Base-by-base conservation (phyloP, 371 early-diverging fungal genomes). In the Syncephalastrum racemosum region DNA sequence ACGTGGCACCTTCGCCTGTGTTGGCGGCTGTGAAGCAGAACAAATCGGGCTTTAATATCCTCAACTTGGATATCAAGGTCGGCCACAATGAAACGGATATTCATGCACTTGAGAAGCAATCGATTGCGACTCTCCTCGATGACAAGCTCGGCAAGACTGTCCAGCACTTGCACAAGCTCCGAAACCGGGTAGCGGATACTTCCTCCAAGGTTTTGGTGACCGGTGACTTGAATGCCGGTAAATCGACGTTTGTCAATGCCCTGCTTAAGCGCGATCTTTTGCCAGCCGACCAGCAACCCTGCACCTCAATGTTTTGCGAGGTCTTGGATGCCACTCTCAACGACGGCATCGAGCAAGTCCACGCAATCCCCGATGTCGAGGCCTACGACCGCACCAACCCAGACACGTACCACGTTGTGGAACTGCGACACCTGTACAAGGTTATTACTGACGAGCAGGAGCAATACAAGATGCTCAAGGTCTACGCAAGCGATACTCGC, bases 161-260 rank as follows among this genome's bases (percentile, higher is more conserved):
- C 45, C 79, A 80, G 27, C 94, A 97, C 66, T 77, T 96, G 20
- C 88, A 90, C 54, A 88, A 86, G 49, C 84, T 99, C 15, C 66
- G 84, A 36, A 76, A 77, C 20, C 88, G 99, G 24, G 89, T 97
- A 12, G 77, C 83, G 14, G 99, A 99, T 77, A 91, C 87, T 25
- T 89, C 90, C 19, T 94, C 93, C 55, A 90, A 91, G 71, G 92
- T 99, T 4, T 76, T 99, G 23, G 95, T 98, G 41, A 96, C 98
- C 2, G 99, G 99, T 51, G 99, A 99, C 67, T 71, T 99, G 56
- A 99, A 99, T 62, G 91, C 96, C 13, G 99, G 99, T 46, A 99
- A 99, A 77, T 87, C 88, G 23, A 96, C 98, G 1, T 89, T 99
- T 62, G 94, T 99, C 50, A 99, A 99, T 66, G 94, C 99, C 22